Percentiles rank a stretch among this genome's conserved stretches.
Evolutionary conservation across 768 basidiomycete genomes (phyloP).

Genomic region (Termitomyces heimii): DNA sequence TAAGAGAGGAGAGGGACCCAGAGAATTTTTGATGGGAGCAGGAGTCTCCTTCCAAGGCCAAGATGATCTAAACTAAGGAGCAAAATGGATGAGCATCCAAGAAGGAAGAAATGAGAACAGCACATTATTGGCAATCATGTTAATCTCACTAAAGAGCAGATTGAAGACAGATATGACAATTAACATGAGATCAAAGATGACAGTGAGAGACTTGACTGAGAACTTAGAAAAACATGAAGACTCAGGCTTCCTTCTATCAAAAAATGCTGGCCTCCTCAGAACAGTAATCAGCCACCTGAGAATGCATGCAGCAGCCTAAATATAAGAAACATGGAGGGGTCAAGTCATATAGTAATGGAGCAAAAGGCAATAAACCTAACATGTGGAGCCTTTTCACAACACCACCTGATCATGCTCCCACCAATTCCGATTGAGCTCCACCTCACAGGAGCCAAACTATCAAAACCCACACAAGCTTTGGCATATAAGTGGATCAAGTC

Average conservation of each 20-base stretch:
- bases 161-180: no score
- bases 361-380: background rate
- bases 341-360: no score
- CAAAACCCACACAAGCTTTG: background rate
- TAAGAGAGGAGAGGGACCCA: no score
- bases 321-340: no score
- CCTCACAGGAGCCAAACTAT: background rate
- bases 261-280: background rate
- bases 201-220: no score
- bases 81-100: background rate
- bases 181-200: background rate
- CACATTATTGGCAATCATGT: background rate
- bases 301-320: background rate
- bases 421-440: background rate
- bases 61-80: background rate
- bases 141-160: background rate
- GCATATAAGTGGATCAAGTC: background rate
- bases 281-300: no score
- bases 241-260: background rate
- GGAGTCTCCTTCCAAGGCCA: background rate
- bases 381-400: background rate
- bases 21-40: no score
- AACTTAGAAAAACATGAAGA: background rate
- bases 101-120: background rate
- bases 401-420: background rate